Conservation (phyloP, 371 early-diverging fungal genomes). For the Mycotypha africana region DNA sequence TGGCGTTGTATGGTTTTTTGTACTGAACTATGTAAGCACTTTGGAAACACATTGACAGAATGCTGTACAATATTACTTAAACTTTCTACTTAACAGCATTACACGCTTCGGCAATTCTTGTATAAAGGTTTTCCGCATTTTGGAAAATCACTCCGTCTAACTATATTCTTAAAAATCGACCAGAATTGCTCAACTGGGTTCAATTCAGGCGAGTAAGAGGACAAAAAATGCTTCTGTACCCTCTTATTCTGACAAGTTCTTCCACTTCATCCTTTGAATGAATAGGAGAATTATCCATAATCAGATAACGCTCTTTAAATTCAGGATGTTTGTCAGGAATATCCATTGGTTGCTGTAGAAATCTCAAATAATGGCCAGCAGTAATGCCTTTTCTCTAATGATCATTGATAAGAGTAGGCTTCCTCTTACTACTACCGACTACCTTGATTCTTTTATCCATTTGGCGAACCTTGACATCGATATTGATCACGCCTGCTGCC, state of each 20-base stretch:
- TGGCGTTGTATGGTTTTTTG: too few relatives aligned
- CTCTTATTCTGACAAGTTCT: not conserved
- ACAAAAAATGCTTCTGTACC: not conserved
- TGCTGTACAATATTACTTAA: not conserved
- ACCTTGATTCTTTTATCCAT: conserved; percentile 5
- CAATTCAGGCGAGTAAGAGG: not conserved
- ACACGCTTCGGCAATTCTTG: not conserved
- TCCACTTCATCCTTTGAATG: not conserved
- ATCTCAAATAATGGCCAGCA: conserved; percentile 2
- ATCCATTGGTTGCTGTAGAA: conserved; percentile 8
- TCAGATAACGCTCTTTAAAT: not conserved
- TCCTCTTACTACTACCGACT: conserved; percentile 6
- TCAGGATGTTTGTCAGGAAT: conserved; percentile 7
- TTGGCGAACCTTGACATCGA: not conserved
- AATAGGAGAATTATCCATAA: not conserved
- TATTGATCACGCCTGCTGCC: too few relatives aligned
- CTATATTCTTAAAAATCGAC: not conserved
- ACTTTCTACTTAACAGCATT: not conserved
- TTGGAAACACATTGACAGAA: not conserved
- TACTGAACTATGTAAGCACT: not conserved
- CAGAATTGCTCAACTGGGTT: conserved; percentile 1
- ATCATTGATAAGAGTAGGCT: conserved; percentile 1
- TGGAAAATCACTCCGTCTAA: not conserved
- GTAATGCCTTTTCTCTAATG: conserved; percentile 11
- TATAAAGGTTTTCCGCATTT: not conserved